Evolutionary conservation across 495 filamentous ascomycete genomes (phyloP).

Genomic region (Chaetomium tenue): DNA sequence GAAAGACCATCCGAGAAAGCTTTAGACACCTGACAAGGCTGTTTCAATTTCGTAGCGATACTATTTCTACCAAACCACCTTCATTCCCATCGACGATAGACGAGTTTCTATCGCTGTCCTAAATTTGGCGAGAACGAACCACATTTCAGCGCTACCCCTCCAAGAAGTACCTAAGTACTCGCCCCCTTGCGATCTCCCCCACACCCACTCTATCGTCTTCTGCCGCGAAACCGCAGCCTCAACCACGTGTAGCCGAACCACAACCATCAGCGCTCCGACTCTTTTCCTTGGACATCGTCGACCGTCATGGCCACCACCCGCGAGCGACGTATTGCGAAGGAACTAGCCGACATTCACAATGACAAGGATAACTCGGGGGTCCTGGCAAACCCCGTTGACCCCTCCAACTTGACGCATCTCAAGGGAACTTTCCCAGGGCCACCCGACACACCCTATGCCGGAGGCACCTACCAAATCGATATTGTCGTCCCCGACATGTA

Average conservation of each 20-base stretch:
- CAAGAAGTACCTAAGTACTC: background rate
- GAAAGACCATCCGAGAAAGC: too few species aligned
- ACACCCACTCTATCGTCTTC: background rate
- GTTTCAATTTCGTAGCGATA: background rate
- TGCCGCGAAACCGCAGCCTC: background rate
- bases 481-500: slow-evolving; percentile 87
- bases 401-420: slow-evolving; percentile 75
- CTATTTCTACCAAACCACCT: too few species aligned
- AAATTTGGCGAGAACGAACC: background rate
- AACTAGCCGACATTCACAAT: slow-evolving; percentile 79
- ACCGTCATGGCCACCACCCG: slow-evolving; percentile 70
- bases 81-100: background rate
- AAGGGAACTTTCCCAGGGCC: slow-evolving; percentile 82
- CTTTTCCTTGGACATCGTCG: slow-evolving; percentile 3
- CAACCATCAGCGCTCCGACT: background rate
- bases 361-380: slow-evolving; percentile 72
- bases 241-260: slow-evolving; percentile 1
- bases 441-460: slow-evolving; percentile 91
- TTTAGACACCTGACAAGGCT: too few species aligned
- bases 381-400: slow-evolving; percentile 60
- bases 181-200: background rate
- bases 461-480: slow-evolving; percentile 78
- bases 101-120: background rate
- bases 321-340: slow-evolving; percentile 82
- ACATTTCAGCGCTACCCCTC: slow-evolving; percentile 5